phyloP scores from a whole-genome alignment of 192 early-diverging fungal genomes.

The Coemansia biformis region DNA sequence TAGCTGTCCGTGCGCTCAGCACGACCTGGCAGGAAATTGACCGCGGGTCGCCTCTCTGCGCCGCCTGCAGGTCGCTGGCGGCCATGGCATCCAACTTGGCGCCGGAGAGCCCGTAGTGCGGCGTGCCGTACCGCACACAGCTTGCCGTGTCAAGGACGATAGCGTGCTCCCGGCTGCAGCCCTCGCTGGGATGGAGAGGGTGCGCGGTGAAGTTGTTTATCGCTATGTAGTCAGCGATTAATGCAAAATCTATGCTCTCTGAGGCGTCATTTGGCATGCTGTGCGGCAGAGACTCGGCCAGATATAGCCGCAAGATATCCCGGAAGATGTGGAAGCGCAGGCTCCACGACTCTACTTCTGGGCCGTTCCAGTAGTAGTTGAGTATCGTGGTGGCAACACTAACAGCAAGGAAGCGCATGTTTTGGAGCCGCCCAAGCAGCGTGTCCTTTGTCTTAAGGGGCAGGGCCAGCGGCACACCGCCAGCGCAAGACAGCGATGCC shows the following conservation, averaged over 20 bases:
- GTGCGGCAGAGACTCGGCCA: constrained; percentile 37
- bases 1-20: constrained; percentile 3
- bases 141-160: constrained; percentile 5
- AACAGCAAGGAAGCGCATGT: no score
- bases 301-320: constrained; percentile 24
- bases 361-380: constrained; percentile 38
- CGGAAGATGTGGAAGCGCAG: constrained; percentile 37
- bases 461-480: constrained; percentile 9
- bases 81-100: constrained; percentile 20
- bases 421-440: constrained; percentile 20
- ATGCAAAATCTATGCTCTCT: constrained; percentile 25
- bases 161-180: constrained; percentile 26
- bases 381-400: constrained; percentile 11
- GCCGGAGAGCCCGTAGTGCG: constrained; percentile 16
- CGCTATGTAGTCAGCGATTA: constrained; percentile 28
- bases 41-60: constrained; percentile 9
- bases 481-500: background rate
- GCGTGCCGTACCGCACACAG: constrained; percentile 13
- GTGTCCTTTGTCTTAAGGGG: constrained; percentile 27
- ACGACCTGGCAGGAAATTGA: constrained; percentile 35
- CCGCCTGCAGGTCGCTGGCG: constrained; percentile 5
- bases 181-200: constrained; percentile 8
- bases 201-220: constrained; percentile 30
- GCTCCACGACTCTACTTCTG: constrained; percentile 14
- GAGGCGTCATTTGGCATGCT: constrained; percentile 17